Percentiles rank a stretch among this genome's conserved stretches.
phyloP scores from a whole-genome alignment of 148 eudicot species.

The Camellia lanceoleosa region DNA sequence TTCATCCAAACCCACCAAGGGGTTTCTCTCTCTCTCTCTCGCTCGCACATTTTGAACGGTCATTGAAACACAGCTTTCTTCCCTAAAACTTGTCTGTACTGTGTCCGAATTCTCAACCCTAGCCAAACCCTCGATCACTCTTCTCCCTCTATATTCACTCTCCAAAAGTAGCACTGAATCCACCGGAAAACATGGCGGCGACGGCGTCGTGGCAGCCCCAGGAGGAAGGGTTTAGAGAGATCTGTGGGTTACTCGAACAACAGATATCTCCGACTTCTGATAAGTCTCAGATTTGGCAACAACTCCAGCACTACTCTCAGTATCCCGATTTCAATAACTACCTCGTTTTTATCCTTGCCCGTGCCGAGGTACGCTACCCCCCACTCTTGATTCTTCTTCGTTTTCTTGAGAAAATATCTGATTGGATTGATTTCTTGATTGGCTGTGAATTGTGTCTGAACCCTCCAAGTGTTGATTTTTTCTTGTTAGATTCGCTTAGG shows the following conservation, averaged over 20 bases:
- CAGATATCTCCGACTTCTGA: slow-evolving; percentile 81
- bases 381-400: neutral
- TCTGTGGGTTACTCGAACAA: slow-evolving; percentile 77
- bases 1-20: neutral
- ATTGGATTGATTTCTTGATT: neutral
- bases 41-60: neutral
- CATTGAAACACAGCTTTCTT: neutral
- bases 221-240: slow-evolving; percentile 85
- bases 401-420: slow-evolving; percentile 5
- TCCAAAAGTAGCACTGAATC: neutral
- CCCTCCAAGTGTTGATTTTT: neutral
- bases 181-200: slow-evolving; percentile 22
- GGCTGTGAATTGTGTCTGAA: neutral
- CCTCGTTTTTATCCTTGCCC: slow-evolving; percentile 78
- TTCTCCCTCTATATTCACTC: neutral
- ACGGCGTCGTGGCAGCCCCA: slow-evolving; percentile 74
- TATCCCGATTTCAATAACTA: slow-evolving; percentile 95
- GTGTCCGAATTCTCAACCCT: neutral
- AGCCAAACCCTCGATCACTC: slow-evolving; percentile 8
- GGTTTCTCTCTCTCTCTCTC: too few relatives aligned
- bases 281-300: slow-evolving; percentile 80
- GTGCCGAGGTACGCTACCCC: slow-evolving; percentile 51
- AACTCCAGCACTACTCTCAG: slow-evolving; percentile 80
- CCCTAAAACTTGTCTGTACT: neutral
- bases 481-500: slow-evolving; percentile 3